Percentiles rank a stretch among this genome's conserved stretches.
These are phyloP conservation scores for Hyphopichia khmerensis DNA, from an alignment of 1,139 yeast genomes.

Conservation along the genomic window DNA sequence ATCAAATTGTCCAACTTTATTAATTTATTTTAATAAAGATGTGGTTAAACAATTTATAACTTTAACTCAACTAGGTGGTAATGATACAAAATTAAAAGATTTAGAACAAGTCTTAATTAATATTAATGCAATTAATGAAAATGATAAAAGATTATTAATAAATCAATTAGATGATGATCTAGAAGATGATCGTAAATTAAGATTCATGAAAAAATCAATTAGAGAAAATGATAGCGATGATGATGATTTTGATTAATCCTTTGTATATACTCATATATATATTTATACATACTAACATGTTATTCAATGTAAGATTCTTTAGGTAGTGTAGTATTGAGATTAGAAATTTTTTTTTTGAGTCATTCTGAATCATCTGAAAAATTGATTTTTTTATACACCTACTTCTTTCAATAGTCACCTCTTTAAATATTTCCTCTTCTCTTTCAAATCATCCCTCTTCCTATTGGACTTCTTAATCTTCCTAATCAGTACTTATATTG, in stretches of 20 bases:
- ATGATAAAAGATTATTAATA: slow-evolving; percentile 63
- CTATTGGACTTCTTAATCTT: too few relatives aligned
- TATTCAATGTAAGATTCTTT: too few relatives aligned
- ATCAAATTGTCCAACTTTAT: slow-evolving; percentile 82
- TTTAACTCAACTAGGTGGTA: slow-evolving; percentile 80
- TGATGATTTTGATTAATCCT: slow-evolving; percentile 23
- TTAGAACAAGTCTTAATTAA: slow-evolving; percentile 69
- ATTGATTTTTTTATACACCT: too few relatives aligned
- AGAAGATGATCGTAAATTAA: slow-evolving; percentile 45
- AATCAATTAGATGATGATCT: slow-evolving; percentile 59
- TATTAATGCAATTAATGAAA: slow-evolving; percentile 59
- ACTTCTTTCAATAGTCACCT: too few relatives aligned
- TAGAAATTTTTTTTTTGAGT: too few relatives aligned
- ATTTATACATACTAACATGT: not conserved
- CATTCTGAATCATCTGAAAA: too few relatives aligned
- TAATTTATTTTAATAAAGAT: slow-evolving; percentile 73
- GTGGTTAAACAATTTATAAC: slow-evolving; percentile 81
- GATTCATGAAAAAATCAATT: slow-evolving; percentile 58
- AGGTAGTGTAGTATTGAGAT: too few relatives aligned
- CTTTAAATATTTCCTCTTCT: too few relatives aligned
- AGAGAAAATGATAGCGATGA: slow-evolving; percentile 31
- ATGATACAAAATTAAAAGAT: slow-evolving; percentile 65
- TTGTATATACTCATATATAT: slow-evolving; percentile 4
- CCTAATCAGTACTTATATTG: too few relatives aligned
- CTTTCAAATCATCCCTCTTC: too few relatives aligned